Evolutionary conservation across 2,329 filamentous ascomycete genomes (phyloP).

Genomic region (Talaromyces pinophilus): DNA sequence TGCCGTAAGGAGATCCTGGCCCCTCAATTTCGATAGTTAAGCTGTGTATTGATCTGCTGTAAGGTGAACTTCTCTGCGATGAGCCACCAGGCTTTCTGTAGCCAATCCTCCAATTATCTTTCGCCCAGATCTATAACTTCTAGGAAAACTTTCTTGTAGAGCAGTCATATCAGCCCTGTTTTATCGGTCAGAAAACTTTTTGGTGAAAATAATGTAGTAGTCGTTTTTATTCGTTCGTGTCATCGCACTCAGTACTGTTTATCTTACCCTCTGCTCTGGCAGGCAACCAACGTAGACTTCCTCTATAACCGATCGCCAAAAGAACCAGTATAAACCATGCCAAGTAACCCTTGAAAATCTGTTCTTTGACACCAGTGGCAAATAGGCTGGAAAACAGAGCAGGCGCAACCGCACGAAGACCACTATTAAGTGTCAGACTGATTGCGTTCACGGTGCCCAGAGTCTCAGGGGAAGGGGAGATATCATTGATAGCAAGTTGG

Average conservation of each 20-base stretch:
- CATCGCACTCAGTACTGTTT: neutral
- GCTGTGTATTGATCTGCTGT: too few relatives aligned
- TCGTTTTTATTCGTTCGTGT: neutral
- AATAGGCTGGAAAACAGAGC: slow-evolving; percentile 67
- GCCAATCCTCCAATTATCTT: too few relatives aligned
- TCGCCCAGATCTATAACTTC: neutral
- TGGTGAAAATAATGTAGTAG: neutral
- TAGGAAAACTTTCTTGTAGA: neutral
- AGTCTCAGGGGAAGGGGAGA: slow-evolving; percentile 63
- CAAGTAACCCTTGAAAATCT: slow-evolving; percentile 65
- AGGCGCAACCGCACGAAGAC: slow-evolving; percentile 65
- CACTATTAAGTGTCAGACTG: slow-evolving; percentile 62
- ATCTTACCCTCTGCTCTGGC: slow-evolving; percentile 21
- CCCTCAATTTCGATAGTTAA: too few relatives aligned
- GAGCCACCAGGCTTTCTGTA: too few relatives aligned
- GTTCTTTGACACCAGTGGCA: slow-evolving; percentile 64
- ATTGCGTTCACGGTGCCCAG: slow-evolving; percentile 73
- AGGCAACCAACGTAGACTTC: slow-evolving; percentile 28
- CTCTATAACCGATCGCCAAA: slow-evolving; percentile 38
- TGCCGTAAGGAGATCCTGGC: too few relatives aligned
- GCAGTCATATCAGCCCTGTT: neutral
- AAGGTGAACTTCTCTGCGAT: too few relatives aligned
- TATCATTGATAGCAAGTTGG: slow-evolving; percentile 74
- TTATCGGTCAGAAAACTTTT: neutral
- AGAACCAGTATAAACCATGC: slow-evolving; percentile 62